phyloP scores from a whole-genome alignment of 2,329 filamentous ascomycete genomes.

The Pestalotiopsis sp. region DNA sequence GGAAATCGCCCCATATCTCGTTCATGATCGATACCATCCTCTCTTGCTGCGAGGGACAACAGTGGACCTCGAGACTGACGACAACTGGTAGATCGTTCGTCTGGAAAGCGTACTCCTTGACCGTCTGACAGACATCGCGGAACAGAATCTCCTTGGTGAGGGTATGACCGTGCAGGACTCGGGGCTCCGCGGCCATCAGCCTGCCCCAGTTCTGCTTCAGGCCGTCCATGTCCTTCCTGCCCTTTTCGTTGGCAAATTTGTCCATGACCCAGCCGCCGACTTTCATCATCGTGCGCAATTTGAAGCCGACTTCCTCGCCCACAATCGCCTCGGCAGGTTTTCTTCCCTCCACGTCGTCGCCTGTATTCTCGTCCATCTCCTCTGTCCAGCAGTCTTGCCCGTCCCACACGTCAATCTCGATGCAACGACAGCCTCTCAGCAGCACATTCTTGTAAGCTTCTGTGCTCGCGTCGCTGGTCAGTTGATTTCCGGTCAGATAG shows the following conservation, averaged over 20 bases:
- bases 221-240: neutral
- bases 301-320: conserved; percentile 64
- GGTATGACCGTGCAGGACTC: conserved; percentile 86
- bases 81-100: conserved; percentile 83
- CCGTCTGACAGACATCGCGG: conserved; percentile 79
- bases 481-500: conserved; percentile 86
- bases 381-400: conserved; percentile 73
- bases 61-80: conserved; percentile 92
- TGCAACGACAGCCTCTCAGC: conserved; percentile 82
- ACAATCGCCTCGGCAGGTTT: conserved; percentile 51
- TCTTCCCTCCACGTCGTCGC: conserved; percentile 34
- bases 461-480: conserved; percentile 83
- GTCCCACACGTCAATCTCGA: conserved; percentile 96
- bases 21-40: conserved; percentile 93
- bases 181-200: conserved; percentile 61
- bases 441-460: conserved; percentile 86
- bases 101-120: conserved; percentile 77
- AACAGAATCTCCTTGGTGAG: conserved; percentile 88
- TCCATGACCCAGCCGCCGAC: conserved; percentile 45
- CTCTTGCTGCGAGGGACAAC: conserved; percentile 76
- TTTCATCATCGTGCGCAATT: conserved; percentile 65
- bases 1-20: conserved; percentile 74
- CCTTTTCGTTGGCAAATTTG: conserved; percentile 20
- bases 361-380: conserved; percentile 66
- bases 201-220: conserved; percentile 10